phyloP scores from a whole-genome alignment of 1,284 basidiomycete species.

The Ustilago curta region DNA sequence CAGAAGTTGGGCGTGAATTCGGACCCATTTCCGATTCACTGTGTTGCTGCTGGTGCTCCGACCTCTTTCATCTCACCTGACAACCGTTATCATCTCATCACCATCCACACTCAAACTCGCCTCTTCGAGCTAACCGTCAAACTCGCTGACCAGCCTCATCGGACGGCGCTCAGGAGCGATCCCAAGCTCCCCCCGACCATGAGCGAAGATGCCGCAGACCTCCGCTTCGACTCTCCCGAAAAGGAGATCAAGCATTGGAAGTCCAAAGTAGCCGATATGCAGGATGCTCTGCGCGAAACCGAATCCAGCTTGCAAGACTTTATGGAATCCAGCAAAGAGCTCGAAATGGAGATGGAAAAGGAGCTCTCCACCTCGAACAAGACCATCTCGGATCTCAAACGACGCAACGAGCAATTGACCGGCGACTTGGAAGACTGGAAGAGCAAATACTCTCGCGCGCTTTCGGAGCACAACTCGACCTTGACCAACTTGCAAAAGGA shows the following conservation, averaged over 20 bases:
- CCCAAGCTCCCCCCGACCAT: slow-evolving; percentile 27
- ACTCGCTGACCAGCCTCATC: slow-evolving; percentile 5
- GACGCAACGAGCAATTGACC: slow-evolving; percentile 56
- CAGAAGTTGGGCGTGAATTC: no score
- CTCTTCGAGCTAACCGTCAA: not conserved
- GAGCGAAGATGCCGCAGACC: slow-evolving; percentile 45
- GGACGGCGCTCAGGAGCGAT: slow-evolving; percentile 15
- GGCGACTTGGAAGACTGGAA: slow-evolving; percentile 67
- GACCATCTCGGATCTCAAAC: slow-evolving; percentile 50
- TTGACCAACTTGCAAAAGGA: slow-evolving; percentile 61
- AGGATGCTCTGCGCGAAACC: slow-evolving; percentile 61
- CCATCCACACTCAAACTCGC: no score
- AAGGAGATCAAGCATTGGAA: slow-evolving; percentile 63
- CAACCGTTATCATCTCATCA: no score
- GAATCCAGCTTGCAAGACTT: slow-evolving; percentile 64
- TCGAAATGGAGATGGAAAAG: slow-evolving; percentile 67
- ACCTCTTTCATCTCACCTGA: no score
- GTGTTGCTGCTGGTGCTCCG: no score
- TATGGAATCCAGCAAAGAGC: slow-evolving; percentile 64
- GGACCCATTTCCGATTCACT: no score
- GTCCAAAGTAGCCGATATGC: slow-evolving; percentile 59
- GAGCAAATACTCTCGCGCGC: slow-evolving; percentile 62
- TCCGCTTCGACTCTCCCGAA: slow-evolving; percentile 55
- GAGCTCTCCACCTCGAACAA: slow-evolving; percentile 55
- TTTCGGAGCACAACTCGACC: slow-evolving; percentile 62